Evolutionary conservation across 345 rosid species (phyloP).

Genomic region (Salix exigua): DNA sequence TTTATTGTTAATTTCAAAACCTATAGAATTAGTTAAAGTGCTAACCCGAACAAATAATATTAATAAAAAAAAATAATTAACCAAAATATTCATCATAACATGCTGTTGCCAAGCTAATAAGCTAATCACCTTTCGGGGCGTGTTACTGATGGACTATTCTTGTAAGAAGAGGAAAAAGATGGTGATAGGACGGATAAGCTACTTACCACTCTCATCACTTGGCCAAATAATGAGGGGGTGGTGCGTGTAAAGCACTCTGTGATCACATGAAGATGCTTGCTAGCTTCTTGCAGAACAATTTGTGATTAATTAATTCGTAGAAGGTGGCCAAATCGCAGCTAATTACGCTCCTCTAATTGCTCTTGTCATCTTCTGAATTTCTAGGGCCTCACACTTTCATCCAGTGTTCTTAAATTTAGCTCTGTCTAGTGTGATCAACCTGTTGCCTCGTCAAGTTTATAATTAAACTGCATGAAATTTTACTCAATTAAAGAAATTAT

Average conservation of each 20-base stretch:
- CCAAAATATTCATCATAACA: neutral
- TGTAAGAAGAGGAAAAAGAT: neutral
- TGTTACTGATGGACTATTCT: neutral
- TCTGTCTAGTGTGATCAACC: no score
- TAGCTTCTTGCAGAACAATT: no score
- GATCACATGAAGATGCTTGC: neutral
- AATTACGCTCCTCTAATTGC: no score
- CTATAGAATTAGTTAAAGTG: rapidly evolving
- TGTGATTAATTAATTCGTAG: neutral
- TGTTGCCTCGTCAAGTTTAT: no score
- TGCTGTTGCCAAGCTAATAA: neutral
- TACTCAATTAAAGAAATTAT: no score
- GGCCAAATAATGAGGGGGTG: neutral
- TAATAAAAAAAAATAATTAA: no score
- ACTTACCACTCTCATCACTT: neutral
- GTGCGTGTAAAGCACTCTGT: neutral
- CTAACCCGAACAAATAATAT: rapidly evolving
- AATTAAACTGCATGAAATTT: no score
- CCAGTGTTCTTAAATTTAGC: no score
- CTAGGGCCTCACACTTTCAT: no score
- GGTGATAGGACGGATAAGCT: neutral
- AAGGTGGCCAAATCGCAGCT: no score
- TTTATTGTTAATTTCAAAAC: rapidly evolving
- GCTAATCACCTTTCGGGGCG: conserved; percentile 7
- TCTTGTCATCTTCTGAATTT: no score